Base-by-base conservation (phyloP, 1,139 yeast genomes). In the Geotrichum klebahnii region DNA sequence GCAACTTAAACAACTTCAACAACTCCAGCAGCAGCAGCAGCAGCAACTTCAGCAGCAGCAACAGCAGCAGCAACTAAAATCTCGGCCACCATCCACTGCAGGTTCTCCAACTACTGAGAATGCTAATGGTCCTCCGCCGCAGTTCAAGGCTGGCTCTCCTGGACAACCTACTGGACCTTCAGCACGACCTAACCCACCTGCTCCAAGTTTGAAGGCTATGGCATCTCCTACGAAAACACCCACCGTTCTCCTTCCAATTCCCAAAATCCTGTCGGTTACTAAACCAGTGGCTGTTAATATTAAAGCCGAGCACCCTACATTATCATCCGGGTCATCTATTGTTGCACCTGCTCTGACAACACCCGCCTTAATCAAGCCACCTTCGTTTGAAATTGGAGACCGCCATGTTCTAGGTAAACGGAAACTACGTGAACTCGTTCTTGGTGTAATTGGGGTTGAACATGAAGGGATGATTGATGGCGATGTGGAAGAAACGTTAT, bases 351-450 rank as follows among this genome's bases (percentile, higher is more conserved):
- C 77, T 37, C 75, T 77, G 66, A 82, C 81, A 31, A 80, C 92
- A 1, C 97, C 97, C 0, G 89, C 87, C 0, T 67, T 84, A 52
- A 73, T 82, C 38, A 82, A 80, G 56, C 76, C 90, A 48, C 97
- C 96, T 12, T 80, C 84, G 10, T 85, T 84, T 66, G 97, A 88
- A 61, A 73, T 87, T 57, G 86, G 84, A 47, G 70, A 69, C 29
- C 95, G 90, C 52, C 74, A 96, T 24, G 94, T 90, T 2, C 73
- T 92, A 60, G 85, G 95, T 31, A 92, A 92, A 67, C 75, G 98
- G 48, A 92, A 92, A 64, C 46, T 39, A 3, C 77, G 86, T 51
- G 98, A 92, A 63, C 73, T 92, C 55, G 94, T 92, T 5, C 81
- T 82, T 59, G 79, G 86, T 2, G 86, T 89, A 6, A 94, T 87